A percentile compares a stretch with the other conserved stretches of the same genome.
phyloP scores from a whole-genome alignment of 2,329 filamentous ascomycete genomes.

The Camillea tinctor region DNA sequence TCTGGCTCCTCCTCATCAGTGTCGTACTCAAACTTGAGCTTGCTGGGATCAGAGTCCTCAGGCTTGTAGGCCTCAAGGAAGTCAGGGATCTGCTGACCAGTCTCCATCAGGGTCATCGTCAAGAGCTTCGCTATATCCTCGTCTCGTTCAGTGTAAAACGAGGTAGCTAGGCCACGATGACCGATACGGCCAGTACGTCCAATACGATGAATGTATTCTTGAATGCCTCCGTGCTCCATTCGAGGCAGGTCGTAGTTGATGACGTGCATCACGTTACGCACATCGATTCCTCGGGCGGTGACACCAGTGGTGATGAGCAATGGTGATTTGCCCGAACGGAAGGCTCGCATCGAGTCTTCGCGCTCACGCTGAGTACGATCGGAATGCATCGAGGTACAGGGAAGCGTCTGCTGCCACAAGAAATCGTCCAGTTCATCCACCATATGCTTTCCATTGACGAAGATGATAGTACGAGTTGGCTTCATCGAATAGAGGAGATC shows the following conservation, averaged over 20 bases:
- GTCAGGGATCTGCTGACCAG: constrained; percentile 73
- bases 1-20: constrained; percentile 44
- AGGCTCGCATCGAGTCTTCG: constrained; percentile 85
- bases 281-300: constrained; percentile 83
- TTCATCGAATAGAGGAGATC: constrained; percentile 69
- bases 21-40: constrained; percentile 56
- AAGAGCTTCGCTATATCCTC: constrained; percentile 70
- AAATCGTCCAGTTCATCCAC: constrained; percentile 88
- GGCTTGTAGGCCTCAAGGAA: constrained; percentile 70
- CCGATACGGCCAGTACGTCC: constrained; percentile 95
- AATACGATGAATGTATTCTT: constrained; percentile 93
- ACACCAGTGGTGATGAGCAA: constrained; percentile 87
- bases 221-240: constrained; percentile 75
- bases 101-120: constrained; percentile 80
- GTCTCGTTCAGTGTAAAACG: constrained; percentile 81
- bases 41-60: constrained; percentile 46
- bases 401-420: constrained; percentile 75
- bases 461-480: constrained; percentile 80
- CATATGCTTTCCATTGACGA: constrained; percentile 77
- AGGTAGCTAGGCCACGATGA: constrained; percentile 79
- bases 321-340: constrained; percentile 71
- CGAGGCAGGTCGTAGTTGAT: constrained; percentile 90
- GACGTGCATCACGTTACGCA: constrained; percentile 83
- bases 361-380: constrained; percentile 88
- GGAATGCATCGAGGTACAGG: constrained; percentile 83